Base-by-base conservation (phyloP, 345 rosid genomes). In the Salix udensis region DNA sequence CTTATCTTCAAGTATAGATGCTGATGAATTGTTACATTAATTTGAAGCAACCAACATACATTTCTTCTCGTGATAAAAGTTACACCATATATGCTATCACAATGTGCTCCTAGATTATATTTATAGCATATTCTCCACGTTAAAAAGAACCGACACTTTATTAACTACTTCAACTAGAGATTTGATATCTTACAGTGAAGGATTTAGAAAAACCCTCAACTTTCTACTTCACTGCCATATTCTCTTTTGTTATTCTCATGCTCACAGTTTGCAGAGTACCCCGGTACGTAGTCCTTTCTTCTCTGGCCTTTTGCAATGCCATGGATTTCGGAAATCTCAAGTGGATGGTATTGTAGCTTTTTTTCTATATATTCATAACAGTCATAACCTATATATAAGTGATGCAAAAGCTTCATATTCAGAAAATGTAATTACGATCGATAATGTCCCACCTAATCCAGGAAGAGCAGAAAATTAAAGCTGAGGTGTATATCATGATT, bases 171-270 rank as follows among this genome's bases (percentile, higher is more conserved):
- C 28, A 65, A 46, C n/a, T 46, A 42, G 61, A 21, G 69, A 74
- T 64, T 15, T 46, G 42, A 28, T 40, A 42, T 2, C 58, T 74
- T 48, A 16, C 34, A 31, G 34, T 65, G 48, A 44, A 65, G 34
- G 7, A 28, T 18, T 21, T 50, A 16, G 70, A 10, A 28, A 66
- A 55, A 67, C 62, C 67, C 65, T 14, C 55, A 16, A 4, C 72
- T 81, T 73, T 70, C 76, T 76, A 77, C 81, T 65, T 77, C 81
- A 77, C 16, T 36, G 30, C 71, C 21, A 48, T 44, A 36, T 61
- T 81, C 69, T 36, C 67, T 26, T 26, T 70, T 40, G 44, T 40
- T 61, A 34, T 42, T 65, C 28, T 71, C 44, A 24, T 44, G 42
- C 4, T 62, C 42, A 40, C 70, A 65, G 39, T 23, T 6, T 18